These are phyloP conservation scores for Pichia sporocuriosa DNA, from an alignment of 805 yeast genomes.

Conservation along the genomic window DNA sequence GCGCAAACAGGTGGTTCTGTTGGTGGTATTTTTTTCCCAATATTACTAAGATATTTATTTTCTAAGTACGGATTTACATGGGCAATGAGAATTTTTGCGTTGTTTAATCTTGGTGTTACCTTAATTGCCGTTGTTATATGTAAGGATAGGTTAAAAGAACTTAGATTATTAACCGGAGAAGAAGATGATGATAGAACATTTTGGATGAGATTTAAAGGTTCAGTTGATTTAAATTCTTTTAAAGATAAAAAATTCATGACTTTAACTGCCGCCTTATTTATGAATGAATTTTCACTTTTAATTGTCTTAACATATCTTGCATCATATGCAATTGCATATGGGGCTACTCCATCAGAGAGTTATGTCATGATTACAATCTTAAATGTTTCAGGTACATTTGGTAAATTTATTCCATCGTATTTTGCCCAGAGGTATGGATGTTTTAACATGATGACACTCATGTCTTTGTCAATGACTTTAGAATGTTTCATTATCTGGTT, in stretches of 20 bases:
- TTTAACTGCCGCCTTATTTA: conserved; percentile 36
- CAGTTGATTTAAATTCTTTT: conserved; percentile 35
- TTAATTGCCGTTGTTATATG: conserved; percentile 31
- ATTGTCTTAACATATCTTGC: conserved; percentile 45
- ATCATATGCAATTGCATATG: conserved; percentile 45
- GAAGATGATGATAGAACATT: conserved; percentile 15
- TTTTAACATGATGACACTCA: conserved; percentile 42
- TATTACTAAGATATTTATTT: conserved; percentile 43
- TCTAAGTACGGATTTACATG: conserved; percentile 45
- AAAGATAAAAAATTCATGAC: conserved; percentile 35
- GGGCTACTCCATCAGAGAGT: conserved; percentile 37
- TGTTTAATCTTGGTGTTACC: conserved; percentile 37
- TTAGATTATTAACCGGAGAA: conserved; percentile 21
- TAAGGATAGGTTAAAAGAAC: conserved; percentile 34
- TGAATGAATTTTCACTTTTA: conserved; percentile 42
- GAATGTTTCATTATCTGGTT: conserved; percentile 53
- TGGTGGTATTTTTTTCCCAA: conserved; percentile 48
- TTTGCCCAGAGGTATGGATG: conserved; percentile 38
- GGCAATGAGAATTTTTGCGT: conserved; percentile 49
- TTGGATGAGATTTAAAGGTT: conserved; percentile 19
- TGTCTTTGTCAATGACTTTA: conserved; percentile 42
- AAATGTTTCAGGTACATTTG: conserved; percentile 38
- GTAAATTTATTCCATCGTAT: conserved; percentile 29
- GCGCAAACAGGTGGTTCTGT: conserved; percentile 49
- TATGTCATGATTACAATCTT: conserved; percentile 42